Evolutionary conservation across 2,329 filamentous ascomycete species (phyloP), one percentile per base, ranked within the genome.

Genomic region (Penicillium sp.): DNA sequence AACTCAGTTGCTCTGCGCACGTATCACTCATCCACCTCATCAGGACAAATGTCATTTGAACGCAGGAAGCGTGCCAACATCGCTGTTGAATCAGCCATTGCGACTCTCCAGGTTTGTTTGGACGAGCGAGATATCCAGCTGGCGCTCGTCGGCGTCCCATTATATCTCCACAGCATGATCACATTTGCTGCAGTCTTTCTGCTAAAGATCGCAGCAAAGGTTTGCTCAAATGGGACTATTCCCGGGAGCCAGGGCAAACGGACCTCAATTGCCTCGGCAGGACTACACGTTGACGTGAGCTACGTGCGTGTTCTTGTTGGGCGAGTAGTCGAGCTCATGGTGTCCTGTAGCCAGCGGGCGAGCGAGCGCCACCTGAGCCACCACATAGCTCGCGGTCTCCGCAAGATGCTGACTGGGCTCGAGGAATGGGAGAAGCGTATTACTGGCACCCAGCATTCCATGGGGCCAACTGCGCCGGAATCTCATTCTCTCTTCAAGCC

Each of bases 1-100:
- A 77, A 80, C 43, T 81, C 80, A 5, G 76, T 81, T 26, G 79
- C 78, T 31, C 66, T 82, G 24, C 75, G 79, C 31, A 78, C 78
- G 9, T 76, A 80, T 50, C 72, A 75, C 50, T 73, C 72, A 20
- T 70, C 71, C 14, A 67, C 65, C 11, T 72, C 73, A 14, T 66
- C 71, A 6, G 68, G 71, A 40, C 63, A 67, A 4, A 76, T 80
- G 66, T 79, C 78, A 2, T 63, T 70, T 4, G 77, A 80, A 59
- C 73, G 78, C 14, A 74, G 75, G 47, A 73, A 79, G 51, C 72
- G 67, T 61, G 79, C 70, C 53, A 79, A 73, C 62, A 73, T 76
- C 16, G 76, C 76, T 5, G 75, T 79, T 34, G 69, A 72, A 39
- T 75, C 73, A 14, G 76, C 77, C 11, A 74, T 76, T 31, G 71